Evolutionary conservation across 495 filamentous ascomycete genomes (phyloP), one percentile per base, ranked within the genome.

Genomic region (Tuber aestivum): DNA sequence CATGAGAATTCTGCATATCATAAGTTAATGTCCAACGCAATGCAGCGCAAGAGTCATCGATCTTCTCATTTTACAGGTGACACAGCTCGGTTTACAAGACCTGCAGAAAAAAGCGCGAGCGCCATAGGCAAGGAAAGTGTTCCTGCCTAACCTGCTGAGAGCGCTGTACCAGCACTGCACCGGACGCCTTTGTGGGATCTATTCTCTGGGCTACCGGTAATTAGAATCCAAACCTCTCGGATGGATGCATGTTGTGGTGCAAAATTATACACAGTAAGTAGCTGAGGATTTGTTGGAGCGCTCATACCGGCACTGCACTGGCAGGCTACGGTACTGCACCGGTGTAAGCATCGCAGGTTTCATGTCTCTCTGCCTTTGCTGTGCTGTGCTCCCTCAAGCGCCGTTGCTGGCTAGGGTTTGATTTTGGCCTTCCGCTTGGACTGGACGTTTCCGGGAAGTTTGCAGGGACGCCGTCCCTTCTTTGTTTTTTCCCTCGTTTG

Each of bases 401-500:
- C 50, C 16, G 16, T 61, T 61, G n/a, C 32, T 61, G n/a, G 50
- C 50, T 5, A n/a, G n/a, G 45, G 45, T n/a, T 50, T 50, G 56
- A 65, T 65, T 65, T 32, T 65, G 27, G 56, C 27, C n/a, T 56
- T 10, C 50, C 50, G 50, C 27, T 32, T 65, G 74, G 38, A 71
- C 41, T 38, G 69, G 35, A 69, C 48, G 71, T 74, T 74, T 76
- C 70, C 35, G 48, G 48, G 71, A 74, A 69, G 65, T 42, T 75
- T 75, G 73, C 20, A 71, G 32, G 70, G 50, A 27, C n/a, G 0
- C 50, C 23, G 10, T 61, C n/a, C n/a, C 14, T 32, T 61, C 50
- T 32, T 61, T 27, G 8, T 27, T 65, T 65, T 27, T 65, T 32
- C 3, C 27, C 32, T 61, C n/a, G 1, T 35, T 65, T 65, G 18